These are phyloP conservation scores for Lithospermum erythrorhizon DNA, from an alignment of 257 asterid species.

Conservation along the genomic window DNA sequence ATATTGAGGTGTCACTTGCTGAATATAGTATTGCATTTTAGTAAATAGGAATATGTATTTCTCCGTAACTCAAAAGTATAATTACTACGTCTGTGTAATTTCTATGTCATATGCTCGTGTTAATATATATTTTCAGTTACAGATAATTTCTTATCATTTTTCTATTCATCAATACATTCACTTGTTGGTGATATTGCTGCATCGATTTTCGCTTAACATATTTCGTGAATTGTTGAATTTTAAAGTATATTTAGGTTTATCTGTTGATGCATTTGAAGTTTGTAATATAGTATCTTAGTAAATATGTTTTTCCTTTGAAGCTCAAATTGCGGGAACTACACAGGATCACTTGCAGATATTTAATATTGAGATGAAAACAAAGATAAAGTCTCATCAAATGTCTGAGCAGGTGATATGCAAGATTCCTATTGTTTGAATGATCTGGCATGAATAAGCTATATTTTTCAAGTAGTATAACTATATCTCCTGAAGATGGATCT, in stretches of 20 bases:
- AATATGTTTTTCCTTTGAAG: constrained; percentile 34
- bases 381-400: constrained; percentile 92
- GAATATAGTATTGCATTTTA: too few species aligned
- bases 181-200: too few species aligned
- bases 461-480: neutral
- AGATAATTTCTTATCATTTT: too few species aligned
- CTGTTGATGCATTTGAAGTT: neutral
- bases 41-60: neutral
- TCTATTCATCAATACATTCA: too few species aligned
- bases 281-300: too few species aligned
- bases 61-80: constrained; percentile 60
- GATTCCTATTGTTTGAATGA: neutral
- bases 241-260: too few species aligned
- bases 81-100: too few species aligned
- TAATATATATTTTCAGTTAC: too few species aligned
- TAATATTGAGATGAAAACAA: constrained; percentile 92
- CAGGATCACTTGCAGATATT: constrained; percentile 97
- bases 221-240: neutral
- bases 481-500: constrained; percentile 1
- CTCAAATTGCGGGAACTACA: constrained; percentile 92
- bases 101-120: too few species aligned
- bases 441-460: constrained; percentile 3
- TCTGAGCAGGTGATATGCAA: constrained; percentile 75
- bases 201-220: neutral
- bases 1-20: neutral